These are phyloP conservation scores for Rachicladosporium sp. DNA, from an alignment of 2,329 filamentous ascomycete species.

Conservation along the genomic window DNA sequence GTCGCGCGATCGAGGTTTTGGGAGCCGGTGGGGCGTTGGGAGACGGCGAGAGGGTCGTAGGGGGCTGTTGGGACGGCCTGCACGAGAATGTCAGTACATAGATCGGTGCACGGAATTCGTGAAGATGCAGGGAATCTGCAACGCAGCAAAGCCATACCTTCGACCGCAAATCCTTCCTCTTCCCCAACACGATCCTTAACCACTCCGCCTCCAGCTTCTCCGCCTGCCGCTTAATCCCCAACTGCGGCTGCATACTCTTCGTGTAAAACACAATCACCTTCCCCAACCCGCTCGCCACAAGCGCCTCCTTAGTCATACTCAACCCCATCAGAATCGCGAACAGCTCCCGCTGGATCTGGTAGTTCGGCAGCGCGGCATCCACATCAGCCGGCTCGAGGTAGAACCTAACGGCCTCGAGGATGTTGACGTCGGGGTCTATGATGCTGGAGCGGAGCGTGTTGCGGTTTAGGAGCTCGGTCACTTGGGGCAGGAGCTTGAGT, in stretches of 20 bases:
- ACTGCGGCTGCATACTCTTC: slow-evolving; percentile 80
- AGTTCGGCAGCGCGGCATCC: slow-evolving; percentile 86
- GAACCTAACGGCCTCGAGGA: slow-evolving; percentile 88
- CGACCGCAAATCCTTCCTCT: slow-evolving; percentile 88
- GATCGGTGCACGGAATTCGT: no score
- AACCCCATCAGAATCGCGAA: slow-evolving; percentile 69
- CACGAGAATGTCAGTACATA: no score
- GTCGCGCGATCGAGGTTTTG: slow-evolving; percentile 24
- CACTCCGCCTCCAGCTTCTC: slow-evolving; percentile 89
- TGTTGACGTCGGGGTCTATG: slow-evolving; percentile 87
- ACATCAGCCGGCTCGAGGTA: slow-evolving; percentile 83
- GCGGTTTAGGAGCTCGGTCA: slow-evolving; percentile 76
- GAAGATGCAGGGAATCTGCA: no score
- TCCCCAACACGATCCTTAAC: slow-evolving; percentile 77
- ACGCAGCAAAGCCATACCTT: slow-evolving; percentile 34
- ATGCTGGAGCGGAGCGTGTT: slow-evolving; percentile 76
- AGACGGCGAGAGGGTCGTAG: slow-evolving; percentile 42
- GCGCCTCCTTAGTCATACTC: slow-evolving; percentile 79
- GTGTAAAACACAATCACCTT: slow-evolving; percentile 97
- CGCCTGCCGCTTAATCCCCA: slow-evolving; percentile 82
- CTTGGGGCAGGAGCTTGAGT: slow-evolving; percentile 83
- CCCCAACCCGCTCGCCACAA: slow-evolving; percentile 85
- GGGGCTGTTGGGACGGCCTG: slow-evolving; percentile 41
- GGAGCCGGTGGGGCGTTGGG: slow-evolving; percentile 12
- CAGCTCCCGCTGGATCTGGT: slow-evolving; percentile 93